Percentiles rank a stretch among this genome's conserved stretches.
phyloP scores from a whole-genome alignment of 2,329 filamentous ascomycete species.

The Pyricularia grisea region DNA sequence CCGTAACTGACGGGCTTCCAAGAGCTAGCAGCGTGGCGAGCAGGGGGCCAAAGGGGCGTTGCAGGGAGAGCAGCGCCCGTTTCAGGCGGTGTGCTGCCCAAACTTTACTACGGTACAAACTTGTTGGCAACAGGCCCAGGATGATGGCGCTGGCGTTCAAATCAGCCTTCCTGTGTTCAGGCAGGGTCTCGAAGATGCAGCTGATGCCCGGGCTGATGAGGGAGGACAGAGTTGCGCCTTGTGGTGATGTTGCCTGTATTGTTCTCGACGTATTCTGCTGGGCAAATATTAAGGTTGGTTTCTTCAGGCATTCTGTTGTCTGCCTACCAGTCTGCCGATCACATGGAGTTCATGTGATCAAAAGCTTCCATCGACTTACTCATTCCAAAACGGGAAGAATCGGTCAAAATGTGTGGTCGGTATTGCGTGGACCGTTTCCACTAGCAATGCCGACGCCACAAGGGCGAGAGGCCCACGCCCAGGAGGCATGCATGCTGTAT shows the following conservation, averaged over 20 bases:
- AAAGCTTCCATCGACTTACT: neutral
- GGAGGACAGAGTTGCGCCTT: neutral
- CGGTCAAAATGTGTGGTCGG: slow-evolving; percentile 3
- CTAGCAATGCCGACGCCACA: neutral
- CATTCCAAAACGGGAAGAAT: slow-evolving; percentile 6
- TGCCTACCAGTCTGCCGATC: neutral
- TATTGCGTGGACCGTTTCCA: neutral
- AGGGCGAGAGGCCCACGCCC: neutral
- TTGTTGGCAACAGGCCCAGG: slow-evolving; percentile 12
- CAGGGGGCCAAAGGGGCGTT: slow-evolving; percentile 12
- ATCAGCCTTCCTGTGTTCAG: slow-evolving; percentile 28
- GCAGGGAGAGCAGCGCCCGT: slow-evolving; percentile 12
- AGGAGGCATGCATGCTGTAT: neutral
- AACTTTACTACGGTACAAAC: slow-evolving; percentile 12
- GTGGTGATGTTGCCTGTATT: neutral
- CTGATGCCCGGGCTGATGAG: neutral
- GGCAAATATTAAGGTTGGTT: neutral
- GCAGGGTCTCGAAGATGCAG: slow-evolving; percentile 1
- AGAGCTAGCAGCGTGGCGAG: slow-evolving; percentile 11
- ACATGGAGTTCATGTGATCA: neutral
- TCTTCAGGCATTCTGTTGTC: neutral
- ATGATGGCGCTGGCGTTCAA: slow-evolving; percentile 13
- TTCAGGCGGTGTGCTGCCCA: slow-evolving; percentile 7
- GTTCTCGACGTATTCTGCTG: neutral
- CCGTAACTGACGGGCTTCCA: neutral